phyloP scores from a whole-genome alignment of 371 early-diverging fungal species.

The Mucor velutinosus region DNA sequence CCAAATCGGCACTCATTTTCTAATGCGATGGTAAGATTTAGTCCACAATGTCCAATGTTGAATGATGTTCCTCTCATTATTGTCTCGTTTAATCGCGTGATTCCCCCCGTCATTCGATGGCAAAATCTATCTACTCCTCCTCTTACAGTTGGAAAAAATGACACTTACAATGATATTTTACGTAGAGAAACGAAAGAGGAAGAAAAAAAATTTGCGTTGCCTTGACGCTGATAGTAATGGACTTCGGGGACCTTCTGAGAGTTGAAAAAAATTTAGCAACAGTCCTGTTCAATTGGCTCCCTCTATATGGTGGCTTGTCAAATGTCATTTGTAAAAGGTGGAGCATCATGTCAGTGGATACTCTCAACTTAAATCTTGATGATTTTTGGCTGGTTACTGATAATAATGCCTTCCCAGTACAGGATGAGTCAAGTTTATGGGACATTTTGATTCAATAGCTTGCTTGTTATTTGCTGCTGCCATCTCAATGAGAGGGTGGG shows the following conservation, averaged over 20 bases:
- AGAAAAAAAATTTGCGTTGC: conserved; percentile 5
- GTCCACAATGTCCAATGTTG: background rate
- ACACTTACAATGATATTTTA: conserved; percentile 9
- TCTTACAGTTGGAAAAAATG: background rate
- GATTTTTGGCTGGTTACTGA: no score
- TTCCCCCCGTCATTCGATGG: background rate
- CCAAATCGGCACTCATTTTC: conserved; percentile 71
- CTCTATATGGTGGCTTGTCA: background rate
- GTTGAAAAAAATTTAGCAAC: conserved; percentile 6
- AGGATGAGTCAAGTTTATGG: no score
- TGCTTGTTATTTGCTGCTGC: no score
- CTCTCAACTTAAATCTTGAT: no score
- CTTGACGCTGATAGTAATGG: conserved; percentile 1
- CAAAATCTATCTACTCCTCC: background rate
- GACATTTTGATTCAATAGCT: no score
- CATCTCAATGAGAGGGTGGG: no score
- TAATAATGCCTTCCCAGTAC: no score
- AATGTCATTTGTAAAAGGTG: background rate
- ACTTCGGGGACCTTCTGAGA: background rate
- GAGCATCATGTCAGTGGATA: no score
- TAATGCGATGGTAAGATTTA: conserved; percentile 14
- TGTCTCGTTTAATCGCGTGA: background rate
- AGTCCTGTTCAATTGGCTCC: background rate
- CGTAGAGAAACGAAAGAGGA: conserved; percentile 5
- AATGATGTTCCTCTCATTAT: background rate